Conservation (phyloP, 2,329 filamentous ascomycete genomes). For the Colletotrichum shisoi region DNA sequence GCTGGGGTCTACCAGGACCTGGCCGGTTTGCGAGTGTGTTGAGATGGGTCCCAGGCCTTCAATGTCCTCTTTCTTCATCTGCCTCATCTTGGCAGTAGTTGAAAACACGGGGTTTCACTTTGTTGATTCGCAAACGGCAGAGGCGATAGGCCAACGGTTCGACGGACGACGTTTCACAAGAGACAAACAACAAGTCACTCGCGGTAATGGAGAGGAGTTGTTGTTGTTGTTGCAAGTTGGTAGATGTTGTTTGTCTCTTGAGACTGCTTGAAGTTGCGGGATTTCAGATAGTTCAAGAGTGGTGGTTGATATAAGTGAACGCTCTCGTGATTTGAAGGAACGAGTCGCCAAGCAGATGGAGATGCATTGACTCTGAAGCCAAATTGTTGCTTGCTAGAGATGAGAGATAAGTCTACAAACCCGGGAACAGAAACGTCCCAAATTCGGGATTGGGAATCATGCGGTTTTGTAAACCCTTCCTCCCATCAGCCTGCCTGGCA, state of each 20-base stretch:
- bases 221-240: not conserved
- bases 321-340: not conserved
- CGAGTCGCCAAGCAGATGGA: not conserved
- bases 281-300: not conserved
- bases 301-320: not conserved
- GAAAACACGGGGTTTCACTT: not conserved
- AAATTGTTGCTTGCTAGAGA: constrained; percentile 5
- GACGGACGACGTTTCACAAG: not conserved
- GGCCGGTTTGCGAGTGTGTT: constrained; percentile 25
- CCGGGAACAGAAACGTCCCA: not conserved
- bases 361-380: constrained; percentile 7
- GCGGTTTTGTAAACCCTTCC: constrained; percentile 28
- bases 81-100: constrained; percentile 11
- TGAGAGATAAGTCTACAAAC: constrained; percentile 1
- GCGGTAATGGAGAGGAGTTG: not conserved
- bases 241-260: not conserved
- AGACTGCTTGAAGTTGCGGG: not conserved
- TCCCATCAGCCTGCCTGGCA: constrained; percentile 22
- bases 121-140: not conserved
- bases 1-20: constrained; percentile 25
- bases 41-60: constrained; percentile 25
- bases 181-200: constrained; percentile 16
- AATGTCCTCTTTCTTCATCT: constrained; percentile 32
- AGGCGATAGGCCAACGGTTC: not conserved
- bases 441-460: constrained; percentile 16